phyloP scores from a whole-genome alignment of 2,329 filamentous ascomycete genomes.

The Daldinia sp. region DNA sequence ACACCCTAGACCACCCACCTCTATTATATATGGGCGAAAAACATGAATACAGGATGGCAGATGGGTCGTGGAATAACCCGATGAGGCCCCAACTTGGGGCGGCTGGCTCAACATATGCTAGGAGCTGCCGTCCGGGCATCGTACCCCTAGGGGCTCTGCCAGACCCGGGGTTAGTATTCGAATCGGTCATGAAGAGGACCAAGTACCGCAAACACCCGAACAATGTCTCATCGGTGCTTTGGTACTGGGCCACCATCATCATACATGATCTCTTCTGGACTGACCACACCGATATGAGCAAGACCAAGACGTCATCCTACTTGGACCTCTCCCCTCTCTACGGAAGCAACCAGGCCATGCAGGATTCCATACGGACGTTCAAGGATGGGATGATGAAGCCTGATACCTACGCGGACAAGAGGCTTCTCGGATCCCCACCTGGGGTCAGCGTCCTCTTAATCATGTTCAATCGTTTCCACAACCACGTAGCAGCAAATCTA shows the following conservation, averaged over 20 bases:
- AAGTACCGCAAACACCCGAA: constrained; percentile 69
- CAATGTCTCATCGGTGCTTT: constrained; percentile 75
- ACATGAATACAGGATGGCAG: constrained; percentile 71
- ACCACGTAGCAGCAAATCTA: constrained; percentile 81
- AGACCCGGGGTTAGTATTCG: constrained; percentile 70
- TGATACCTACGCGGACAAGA: constrained; percentile 75
- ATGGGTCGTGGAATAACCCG: constrained; percentile 77
- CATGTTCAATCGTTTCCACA: constrained; percentile 88
- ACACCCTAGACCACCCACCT: constrained; percentile 76
- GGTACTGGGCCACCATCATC: constrained; percentile 77
- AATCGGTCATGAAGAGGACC: constrained; percentile 65
- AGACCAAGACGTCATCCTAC: constrained; percentile 70
- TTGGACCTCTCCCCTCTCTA: constrained; percentile 76
- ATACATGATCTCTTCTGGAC: constrained; percentile 81
- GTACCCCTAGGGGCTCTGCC: constrained; percentile 71
- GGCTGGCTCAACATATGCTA: constrained; percentile 72
- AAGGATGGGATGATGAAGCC: constrained; percentile 75
- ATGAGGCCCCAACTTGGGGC: constrained; percentile 71
- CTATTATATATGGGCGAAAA: constrained; percentile 69
- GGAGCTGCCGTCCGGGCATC: constrained; percentile 67
- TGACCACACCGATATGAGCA: constrained; percentile 65
- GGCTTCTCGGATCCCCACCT: constrained; percentile 74
- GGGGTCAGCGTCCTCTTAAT: constrained; percentile 75
- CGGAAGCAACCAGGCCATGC: constrained; percentile 71
- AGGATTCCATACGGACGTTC: constrained; percentile 72